These are phyloP conservation scores for barrel medic (Medicago truncatula) DNA, from an alignment of 306 rosid genomes.

Conservation along the genomic window DNA sequence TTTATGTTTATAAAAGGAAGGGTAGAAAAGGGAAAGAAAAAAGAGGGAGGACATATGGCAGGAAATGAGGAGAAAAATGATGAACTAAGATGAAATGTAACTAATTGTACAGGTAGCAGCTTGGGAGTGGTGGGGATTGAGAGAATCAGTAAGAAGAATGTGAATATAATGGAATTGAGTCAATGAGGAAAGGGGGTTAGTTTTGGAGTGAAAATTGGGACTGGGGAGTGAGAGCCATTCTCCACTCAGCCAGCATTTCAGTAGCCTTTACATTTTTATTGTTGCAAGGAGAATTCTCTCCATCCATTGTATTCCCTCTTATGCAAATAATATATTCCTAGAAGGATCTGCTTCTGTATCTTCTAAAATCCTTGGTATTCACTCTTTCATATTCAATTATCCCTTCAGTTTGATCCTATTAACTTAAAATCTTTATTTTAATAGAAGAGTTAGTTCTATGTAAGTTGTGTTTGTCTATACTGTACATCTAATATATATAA, in stretches of 20 bases:
- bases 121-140: neutral
- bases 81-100: too few relatives aligned
- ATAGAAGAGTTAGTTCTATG: neutral
- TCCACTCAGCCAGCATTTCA: neutral
- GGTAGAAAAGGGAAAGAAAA: too few relatives aligned
- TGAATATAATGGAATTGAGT: neutral
- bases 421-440: neutral
- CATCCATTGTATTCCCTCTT: neutral
- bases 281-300: neutral
- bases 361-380: too few relatives aligned
- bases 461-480: neutral
- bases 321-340: neutral
- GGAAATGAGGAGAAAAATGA: too few relatives aligned
- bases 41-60: too few relatives aligned
- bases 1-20: too few relatives aligned
- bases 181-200: neutral
- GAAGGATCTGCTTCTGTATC: neutral
- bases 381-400: too few relatives aligned
- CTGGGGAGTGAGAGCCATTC: neutral
- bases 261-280: neutral
- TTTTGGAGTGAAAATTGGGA: slow-evolving; percentile 4
- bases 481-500: neutral
- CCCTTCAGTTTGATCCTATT: too few relatives aligned
- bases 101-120: neutral
- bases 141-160: neutral